phyloP scores from a whole-genome alignment of 1,284 basidiomycete species.

The Anthracocystis panici-leucophaei region DNA sequence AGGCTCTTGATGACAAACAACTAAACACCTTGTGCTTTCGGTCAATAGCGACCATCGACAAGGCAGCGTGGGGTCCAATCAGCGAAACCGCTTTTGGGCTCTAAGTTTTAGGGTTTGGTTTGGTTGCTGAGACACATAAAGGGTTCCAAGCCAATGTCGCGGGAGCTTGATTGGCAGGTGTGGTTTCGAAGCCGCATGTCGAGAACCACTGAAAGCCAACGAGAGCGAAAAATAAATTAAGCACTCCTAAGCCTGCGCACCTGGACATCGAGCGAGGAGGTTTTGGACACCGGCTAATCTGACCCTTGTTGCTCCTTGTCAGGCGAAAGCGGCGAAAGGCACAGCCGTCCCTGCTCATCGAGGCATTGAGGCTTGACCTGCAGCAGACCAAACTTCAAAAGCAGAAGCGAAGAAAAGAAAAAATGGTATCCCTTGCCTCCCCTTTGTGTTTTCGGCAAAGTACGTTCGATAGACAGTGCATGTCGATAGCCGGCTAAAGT shows the following conservation, averaged over 20 bases:
- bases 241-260: constrained; percentile 1
- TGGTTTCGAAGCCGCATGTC: constrained; percentile 1
- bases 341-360: neutral
- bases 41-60: too few relatives aligned
- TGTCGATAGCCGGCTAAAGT: constrained; percentile 1
- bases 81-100: neutral
- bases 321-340: neutral
- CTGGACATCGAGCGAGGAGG: constrained; percentile 12
- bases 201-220: constrained; percentile 2
- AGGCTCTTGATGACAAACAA: neutral
- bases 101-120: neutral
- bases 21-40: neutral
- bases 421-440: neutral
- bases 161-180: constrained; percentile 5
- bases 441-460: neutral
- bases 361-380: neutral
- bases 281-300: constrained; percentile 1
- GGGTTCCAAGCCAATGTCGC: neutral
- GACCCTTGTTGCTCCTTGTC: neutral
- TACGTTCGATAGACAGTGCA: constrained; percentile 3
- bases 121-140: neutral
- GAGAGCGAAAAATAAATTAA: neutral
- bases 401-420: neutral
- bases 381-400: neutral
- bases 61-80: neutral